Evolutionary conservation across 768 basidiomycete species (phyloP).

Genomic region (Russula ochroleuca): DNA sequence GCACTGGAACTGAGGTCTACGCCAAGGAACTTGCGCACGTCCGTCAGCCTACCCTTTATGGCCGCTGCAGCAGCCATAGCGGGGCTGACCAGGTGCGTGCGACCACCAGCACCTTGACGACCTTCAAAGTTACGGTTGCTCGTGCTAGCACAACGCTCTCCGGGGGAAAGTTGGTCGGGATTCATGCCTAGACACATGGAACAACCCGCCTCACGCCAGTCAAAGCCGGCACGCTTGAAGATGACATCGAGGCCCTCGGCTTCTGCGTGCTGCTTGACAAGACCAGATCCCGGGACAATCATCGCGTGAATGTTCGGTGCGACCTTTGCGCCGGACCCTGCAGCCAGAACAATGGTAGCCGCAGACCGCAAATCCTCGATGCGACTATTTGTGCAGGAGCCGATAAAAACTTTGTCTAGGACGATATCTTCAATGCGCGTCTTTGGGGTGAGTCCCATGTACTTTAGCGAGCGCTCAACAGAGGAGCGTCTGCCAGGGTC

Average conservation of each 20-base stretch:
- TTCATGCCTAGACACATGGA: constrained; percentile 74
- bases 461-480: constrained; percentile 50
- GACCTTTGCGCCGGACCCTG: constrained; percentile 49
- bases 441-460: constrained; percentile 57
- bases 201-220: constrained; percentile 67
- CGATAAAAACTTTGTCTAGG: constrained; percentile 64
- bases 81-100: constrained; percentile 61
- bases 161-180: constrained; percentile 58
- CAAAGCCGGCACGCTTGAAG: constrained; percentile 62
- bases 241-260: constrained; percentile 58
- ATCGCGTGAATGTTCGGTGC: constrained; percentile 53
- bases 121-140: constrained; percentile 68
- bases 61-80: constrained; percentile 67
- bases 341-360: constrained; percentile 50
- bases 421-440: constrained; percentile 53
- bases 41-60: constrained; percentile 53
- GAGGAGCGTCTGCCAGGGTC: constrained; percentile 45
- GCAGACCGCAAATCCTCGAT: constrained; percentile 64
- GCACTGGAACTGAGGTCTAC: constrained; percentile 33
- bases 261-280: constrained; percentile 63
- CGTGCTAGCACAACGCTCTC: constrained; percentile 56
- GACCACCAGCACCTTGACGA: constrained; percentile 55
- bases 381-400: constrained; percentile 64
- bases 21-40: constrained; percentile 52
- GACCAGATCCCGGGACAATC: constrained; percentile 64